Base-by-base conservation (phyloP, 179 eudicot species). In the Monotropa hypopitys region DNA sequence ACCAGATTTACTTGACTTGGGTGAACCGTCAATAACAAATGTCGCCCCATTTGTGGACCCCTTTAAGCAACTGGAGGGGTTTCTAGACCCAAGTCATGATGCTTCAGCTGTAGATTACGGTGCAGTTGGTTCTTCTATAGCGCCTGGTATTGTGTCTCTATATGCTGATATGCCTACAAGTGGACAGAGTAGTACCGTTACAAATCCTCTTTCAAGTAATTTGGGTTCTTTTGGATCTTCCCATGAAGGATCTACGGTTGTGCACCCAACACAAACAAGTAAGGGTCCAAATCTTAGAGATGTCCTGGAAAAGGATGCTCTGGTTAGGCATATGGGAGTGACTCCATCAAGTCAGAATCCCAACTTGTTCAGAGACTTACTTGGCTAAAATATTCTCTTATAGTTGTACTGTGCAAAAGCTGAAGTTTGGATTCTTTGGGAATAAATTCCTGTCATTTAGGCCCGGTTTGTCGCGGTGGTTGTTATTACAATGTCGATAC, bases 291-390 rank as follows among this genome's bases (percentile, higher is more conserved):
- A 87, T 83, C 80, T 78, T 30, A 88, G 88, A 86, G 92, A 91
- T 66, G 84, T 90, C 51, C 72, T 93, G 79, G 88, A 91, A 42
- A 95, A 91, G 76, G 98, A 93, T 87, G 92, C 97, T 70, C 81
- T 86, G 47, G 95, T 91, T 72, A 89, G 98, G 82, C 97, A 91
- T 80, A 84, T 91, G 90, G 99, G 98, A 40, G 97, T 93, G 81
- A 91, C 83, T 9, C 98, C 92, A 18, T 51, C 90, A n/a, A 90
- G 79, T 73, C 96, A 84, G 82, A 93, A 95, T 82, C 99, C 98
- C n/a, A 93, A 84, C 86, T 82, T 93, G 82, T 95, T 95, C 83
- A 90, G 83, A 74, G 96, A 93, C 79, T 86, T 95, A 85, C 88
- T 93, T 67, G 91, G 97, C 83, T 95, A 74, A 88, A 51, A 65